Conservation (phyloP, 1,284 basidiomycete species). For the Sanghuangporus weigelae region DNA sequence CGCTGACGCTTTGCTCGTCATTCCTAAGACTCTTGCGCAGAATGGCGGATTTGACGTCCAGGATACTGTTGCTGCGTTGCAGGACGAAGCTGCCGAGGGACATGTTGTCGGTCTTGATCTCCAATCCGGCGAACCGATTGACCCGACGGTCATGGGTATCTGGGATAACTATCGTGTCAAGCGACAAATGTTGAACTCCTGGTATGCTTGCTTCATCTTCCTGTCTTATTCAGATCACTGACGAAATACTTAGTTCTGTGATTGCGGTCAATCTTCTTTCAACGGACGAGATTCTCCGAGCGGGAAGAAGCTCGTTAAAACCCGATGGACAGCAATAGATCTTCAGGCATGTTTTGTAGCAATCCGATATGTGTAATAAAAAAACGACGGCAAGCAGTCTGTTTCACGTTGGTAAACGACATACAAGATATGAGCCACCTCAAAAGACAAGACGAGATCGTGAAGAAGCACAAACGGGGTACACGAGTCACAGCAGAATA, state of each 20-base stretch:
- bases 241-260: slow-evolving; percentile 65
- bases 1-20: slow-evolving; percentile 90
- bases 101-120: slow-evolving; percentile 90
- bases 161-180: slow-evolving; percentile 99
- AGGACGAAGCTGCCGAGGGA: slow-evolving; percentile 92
- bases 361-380: slow-evolving; percentile 1
- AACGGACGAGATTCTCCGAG: slow-evolving; percentile 93
- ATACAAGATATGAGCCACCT: too few species aligned
- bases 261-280: slow-evolving; percentile 95
- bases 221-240: slow-evolving; percentile 17
- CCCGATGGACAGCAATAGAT: slow-evolving; percentile 63
- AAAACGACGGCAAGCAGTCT: not conserved
- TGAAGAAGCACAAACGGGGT: not conserved
- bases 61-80: slow-evolving; percentile 88
- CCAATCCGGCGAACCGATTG: slow-evolving; percentile 92
- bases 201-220: slow-evolving; percentile 45
- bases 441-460: not conserved
- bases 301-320: slow-evolving; percentile 86
- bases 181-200: slow-evolving; percentile 96
- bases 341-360: not conserved
- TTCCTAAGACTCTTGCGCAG: slow-evolving; percentile 94
- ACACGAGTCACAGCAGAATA: not conserved
- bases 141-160: slow-evolving; percentile 91
- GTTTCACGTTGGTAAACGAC: not conserved
- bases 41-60: slow-evolving; percentile 99